Evolutionary conservation across 805 yeast genomes (phyloP).

Genomic region (Ogataea degrootiae): DNA sequence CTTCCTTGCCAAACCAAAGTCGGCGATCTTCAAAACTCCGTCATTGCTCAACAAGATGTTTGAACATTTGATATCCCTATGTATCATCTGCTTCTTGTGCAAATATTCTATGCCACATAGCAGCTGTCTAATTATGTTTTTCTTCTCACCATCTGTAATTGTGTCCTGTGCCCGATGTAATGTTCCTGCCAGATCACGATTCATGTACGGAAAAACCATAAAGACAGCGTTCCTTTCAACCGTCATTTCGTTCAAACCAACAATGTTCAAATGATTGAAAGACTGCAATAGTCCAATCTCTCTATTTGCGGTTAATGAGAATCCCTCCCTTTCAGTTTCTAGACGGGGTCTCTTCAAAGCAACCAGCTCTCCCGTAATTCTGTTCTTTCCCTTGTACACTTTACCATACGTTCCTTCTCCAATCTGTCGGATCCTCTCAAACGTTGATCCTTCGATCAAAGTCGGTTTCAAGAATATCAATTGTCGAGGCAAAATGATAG

Average conservation of each 20-base stretch:
- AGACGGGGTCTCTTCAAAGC: constrained; percentile 82
- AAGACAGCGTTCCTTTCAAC: constrained; percentile 68
- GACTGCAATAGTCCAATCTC: constrained; percentile 84
- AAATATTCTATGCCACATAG: constrained; percentile 65
- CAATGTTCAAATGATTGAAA: constrained; percentile 79
- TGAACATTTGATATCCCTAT: constrained; percentile 80
- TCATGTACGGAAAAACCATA: constrained; percentile 92
- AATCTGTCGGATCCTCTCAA: constrained; percentile 76
- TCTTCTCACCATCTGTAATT: constrained; percentile 59
- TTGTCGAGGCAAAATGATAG: no score
- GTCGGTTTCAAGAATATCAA: no score
- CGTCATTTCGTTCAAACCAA: constrained; percentile 84
- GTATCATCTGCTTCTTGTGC: constrained; percentile 65
- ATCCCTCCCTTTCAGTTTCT: constrained; percentile 88
- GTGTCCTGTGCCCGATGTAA: constrained; percentile 67
- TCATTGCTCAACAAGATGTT: constrained; percentile 60
- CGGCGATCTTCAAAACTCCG: constrained; percentile 69
- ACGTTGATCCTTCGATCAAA: constrained; percentile 39
- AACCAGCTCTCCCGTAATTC: constrained; percentile 62
- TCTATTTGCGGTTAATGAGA: constrained; percentile 92
- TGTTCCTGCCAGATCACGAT: constrained; percentile 88
- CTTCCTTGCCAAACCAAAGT: constrained; percentile 76
- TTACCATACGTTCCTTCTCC: constrained; percentile 99
- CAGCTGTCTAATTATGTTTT: constrained; percentile 61
- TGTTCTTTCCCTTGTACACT: constrained; percentile 82